Percentiles rank a stretch among this genome's conserved stretches.
Conservation (phyloP, 768 basidiomycete species). For the Russula griseocarnosa region DNA sequence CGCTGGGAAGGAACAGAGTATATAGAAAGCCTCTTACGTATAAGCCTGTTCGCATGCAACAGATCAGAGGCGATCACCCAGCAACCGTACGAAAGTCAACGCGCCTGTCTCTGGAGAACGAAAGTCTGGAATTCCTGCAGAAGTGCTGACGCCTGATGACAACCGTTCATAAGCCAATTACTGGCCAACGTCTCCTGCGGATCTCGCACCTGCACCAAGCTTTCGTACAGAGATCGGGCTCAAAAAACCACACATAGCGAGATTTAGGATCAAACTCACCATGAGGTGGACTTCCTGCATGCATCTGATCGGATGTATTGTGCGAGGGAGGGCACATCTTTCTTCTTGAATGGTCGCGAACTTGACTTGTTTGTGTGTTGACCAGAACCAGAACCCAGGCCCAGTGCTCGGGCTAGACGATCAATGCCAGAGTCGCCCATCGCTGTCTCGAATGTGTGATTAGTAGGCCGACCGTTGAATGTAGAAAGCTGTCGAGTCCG, state of each 20-base stretch:
- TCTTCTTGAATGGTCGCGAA: conserved; percentile 14
- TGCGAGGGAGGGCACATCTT: conserved; percentile 30
- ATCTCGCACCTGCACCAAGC: conserved; percentile 28
- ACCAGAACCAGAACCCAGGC: conserved; percentile 5
- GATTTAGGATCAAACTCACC: conserved; percentile 27
- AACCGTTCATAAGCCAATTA: background rate
- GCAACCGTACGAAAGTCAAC: conserved; percentile 28
- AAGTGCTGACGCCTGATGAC: conserved; percentile 61
- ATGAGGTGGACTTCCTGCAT: conserved; percentile 35
- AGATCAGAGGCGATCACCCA: background rate
- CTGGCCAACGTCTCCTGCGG: background rate
- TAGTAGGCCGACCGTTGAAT: background rate
- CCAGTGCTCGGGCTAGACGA: background rate
- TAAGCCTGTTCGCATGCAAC: conserved; percentile 39
- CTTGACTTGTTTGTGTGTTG: background rate
- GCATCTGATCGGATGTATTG: conserved; percentile 33
- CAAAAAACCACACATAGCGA: background rate
- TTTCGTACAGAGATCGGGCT: background rate
- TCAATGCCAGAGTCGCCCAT: background rate
- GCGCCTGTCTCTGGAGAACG: conserved; percentile 78
- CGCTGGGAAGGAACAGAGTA: background rate
- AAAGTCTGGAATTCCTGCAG: conserved; percentile 88
- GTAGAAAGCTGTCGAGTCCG: too few species aligned
- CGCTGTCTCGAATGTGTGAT: background rate
- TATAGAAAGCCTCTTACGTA: conserved; percentile 42